These are phyloP conservation scores for Rubroboletus pulcherrimus DNA, from an alignment of 768 basidiomycete species.

Conservation along the genomic window DNA sequence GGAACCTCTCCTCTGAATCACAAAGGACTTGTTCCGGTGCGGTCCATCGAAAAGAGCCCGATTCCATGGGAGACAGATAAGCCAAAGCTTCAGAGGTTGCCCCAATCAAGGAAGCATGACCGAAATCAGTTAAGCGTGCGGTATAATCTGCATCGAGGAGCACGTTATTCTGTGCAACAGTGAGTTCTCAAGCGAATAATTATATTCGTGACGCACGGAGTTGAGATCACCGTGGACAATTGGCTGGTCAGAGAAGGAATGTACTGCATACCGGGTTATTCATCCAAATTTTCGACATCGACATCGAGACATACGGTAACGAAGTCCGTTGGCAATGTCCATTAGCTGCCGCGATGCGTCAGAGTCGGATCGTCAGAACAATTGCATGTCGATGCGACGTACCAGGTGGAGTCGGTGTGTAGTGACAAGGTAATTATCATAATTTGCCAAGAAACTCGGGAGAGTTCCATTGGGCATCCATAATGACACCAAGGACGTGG, in stretches of 20 bases:
- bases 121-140: conserved; percentile 43
- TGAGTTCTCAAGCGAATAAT: background rate
- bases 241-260: background rate
- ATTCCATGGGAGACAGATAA: conserved; percentile 26
- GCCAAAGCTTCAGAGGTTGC: background rate
- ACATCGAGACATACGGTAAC: conserved; percentile 6
- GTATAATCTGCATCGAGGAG: conserved; percentile 21
- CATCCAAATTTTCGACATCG: background rate
- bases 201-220: background rate
- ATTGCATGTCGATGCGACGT: background rate
- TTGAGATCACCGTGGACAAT: conserved; percentile 16
- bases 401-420: background rate
- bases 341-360: conserved; percentile 3
- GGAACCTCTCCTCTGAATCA: conserved; percentile 10
- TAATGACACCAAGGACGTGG: conserved; percentile 25
- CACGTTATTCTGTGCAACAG: conserved; percentile 9
- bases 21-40: conserved; percentile 30
- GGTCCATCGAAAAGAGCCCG: conserved; percentile 40
- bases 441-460: conserved; percentile 13
- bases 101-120: conserved; percentile 26
- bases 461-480: conserved; percentile 30
- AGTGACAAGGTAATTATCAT: background rate
- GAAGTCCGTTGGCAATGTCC: conserved; percentile 13
- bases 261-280: conserved; percentile 1
- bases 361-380: background rate